Conservation (phyloP, 495 filamentous ascomycete species). For the Penicillium maclennaniae region DNA sequence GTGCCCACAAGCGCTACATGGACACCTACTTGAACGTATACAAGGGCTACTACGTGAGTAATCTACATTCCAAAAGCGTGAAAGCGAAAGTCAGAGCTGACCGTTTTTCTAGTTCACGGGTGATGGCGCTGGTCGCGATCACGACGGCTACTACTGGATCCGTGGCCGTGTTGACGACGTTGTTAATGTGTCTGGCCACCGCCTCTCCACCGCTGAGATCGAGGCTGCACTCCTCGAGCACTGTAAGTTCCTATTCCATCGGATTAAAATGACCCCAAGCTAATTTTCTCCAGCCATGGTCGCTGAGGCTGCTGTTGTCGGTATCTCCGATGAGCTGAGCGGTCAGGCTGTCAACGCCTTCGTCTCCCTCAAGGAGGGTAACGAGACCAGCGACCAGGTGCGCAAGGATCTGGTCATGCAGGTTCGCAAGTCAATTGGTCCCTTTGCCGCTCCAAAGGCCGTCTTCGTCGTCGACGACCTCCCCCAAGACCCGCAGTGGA, state of each 20-base stretch:
- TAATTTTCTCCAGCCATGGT: constrained; percentile 46
- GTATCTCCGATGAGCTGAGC: constrained; percentile 86
- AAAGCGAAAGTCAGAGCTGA: constrained; percentile 23
- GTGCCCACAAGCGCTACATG: constrained; percentile 97
- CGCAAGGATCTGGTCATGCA: constrained; percentile 91
- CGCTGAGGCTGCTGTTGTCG: constrained; percentile 94
- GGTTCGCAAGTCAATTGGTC: constrained; percentile 94
- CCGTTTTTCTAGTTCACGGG: constrained; percentile 74
- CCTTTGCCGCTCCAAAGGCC: constrained; percentile 93
- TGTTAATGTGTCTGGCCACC: constrained; percentile 94
- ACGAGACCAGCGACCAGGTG: constrained; percentile 72
- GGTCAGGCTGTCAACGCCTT: constrained; percentile 98
- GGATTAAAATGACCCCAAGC: neutral
- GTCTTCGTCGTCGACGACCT: constrained; percentile 87
- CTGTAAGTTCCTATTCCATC: constrained; percentile 41
- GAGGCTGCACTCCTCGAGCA: constrained; percentile 96
- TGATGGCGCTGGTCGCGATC: constrained; percentile 93
- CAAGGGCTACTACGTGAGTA: constrained; percentile 87
- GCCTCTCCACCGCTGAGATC: constrained; percentile 95
- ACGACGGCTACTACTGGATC: constrained; percentile 99
- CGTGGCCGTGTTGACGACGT: constrained; percentile 98
- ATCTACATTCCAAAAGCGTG: neutral
- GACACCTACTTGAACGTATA: constrained; percentile 98
- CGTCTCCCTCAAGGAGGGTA: constrained; percentile 85
- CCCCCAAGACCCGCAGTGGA: constrained; percentile 92